A percentile compares a stretch with the other conserved stretches of the same genome.
phyloP scores from a whole-genome alignment of 2,329 filamentous ascomycete species.

The Pseudocercospora cruenta region DNA sequence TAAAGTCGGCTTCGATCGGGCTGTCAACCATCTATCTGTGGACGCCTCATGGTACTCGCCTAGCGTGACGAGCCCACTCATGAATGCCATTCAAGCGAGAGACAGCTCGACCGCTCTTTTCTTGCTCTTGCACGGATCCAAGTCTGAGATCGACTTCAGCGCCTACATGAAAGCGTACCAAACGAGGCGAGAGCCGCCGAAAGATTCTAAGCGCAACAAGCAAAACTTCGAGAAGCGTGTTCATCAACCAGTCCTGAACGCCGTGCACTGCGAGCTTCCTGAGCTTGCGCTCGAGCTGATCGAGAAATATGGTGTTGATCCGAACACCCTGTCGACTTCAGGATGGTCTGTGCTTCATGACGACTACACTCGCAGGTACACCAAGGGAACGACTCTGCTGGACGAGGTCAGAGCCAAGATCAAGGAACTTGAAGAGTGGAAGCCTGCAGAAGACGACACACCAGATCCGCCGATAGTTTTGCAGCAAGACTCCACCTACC shows the following conservation, averaged over 20 bases:
- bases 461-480: conserved; percentile 37
- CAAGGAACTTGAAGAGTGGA: conserved; percentile 53
- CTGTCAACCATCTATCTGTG: conserved; percentile 67
- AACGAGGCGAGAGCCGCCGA: conserved; percentile 41
- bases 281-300: conserved; percentile 63
- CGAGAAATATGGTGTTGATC: conserved; percentile 60
- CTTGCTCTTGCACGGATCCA: conserved; percentile 67
- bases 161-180: conserved; percentile 64
- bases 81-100: conserved; percentile 60
- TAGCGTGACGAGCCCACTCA: conserved; percentile 55
- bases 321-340: conserved; percentile 59
- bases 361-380: conserved; percentile 43
- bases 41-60: conserved; percentile 40
- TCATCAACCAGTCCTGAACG: conserved; percentile 69
- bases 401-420: conserved; percentile 63
- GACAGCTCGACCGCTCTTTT: conserved; percentile 60
- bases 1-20: conserved; percentile 61
- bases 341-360: conserved; percentile 38
- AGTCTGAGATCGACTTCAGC: conserved; percentile 63
- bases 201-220: conserved; percentile 53
- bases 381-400: conserved; percentile 56
- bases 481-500: conserved; percentile 54
- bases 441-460: conserved; percentile 39
- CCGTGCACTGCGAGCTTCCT: conserved; percentile 57
- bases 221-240: conserved; percentile 51